phyloP scores from a whole-genome alignment of 305 asterid species.

The Fraxinus xanthoxyloides region DNA sequence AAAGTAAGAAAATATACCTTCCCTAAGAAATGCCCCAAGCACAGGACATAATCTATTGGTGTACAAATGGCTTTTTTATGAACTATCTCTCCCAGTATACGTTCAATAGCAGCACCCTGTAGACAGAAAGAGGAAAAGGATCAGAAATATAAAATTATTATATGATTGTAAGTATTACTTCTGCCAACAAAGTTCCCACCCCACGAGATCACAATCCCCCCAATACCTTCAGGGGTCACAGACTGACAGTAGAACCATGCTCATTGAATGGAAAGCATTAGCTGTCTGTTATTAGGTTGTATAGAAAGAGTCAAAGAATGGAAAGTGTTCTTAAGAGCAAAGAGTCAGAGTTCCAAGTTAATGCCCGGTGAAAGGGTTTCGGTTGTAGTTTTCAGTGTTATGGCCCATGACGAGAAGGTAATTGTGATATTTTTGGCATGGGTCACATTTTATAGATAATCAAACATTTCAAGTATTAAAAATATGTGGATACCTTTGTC shows the following conservation, averaged over 20 bases:
- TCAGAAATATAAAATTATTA: not conserved
- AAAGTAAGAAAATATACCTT: constrained; percentile 50
- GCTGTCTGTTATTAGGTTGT: not conserved
- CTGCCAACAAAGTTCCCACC: not conserved
- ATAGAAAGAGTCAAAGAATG: not conserved
- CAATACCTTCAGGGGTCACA: not conserved
- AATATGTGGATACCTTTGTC: constrained; percentile 60
- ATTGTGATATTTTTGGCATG: not conserved
- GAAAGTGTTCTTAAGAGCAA: not conserved
- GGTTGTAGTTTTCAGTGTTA: not conserved
- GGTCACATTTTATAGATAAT: not conserved
- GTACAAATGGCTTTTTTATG: constrained; percentile 79
- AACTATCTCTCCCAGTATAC: constrained; percentile 95
- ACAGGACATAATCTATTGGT: constrained; percentile 91
- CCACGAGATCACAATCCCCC: not conserved
- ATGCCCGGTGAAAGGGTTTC: not conserved
- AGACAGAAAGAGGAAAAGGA: not conserved
- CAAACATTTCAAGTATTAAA: not conserved
- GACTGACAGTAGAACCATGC: not conserved
- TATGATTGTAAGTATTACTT: not conserved
- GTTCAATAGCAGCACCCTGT: constrained; percentile 97
- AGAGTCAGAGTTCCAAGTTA: not conserved
- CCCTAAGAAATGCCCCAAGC: constrained; percentile 92
- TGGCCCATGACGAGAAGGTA: not conserved
- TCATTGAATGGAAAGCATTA: constrained; percentile 1